phyloP scores from a whole-genome alignment of 805 yeast genomes.

The Pichia deserticola region DNA sequence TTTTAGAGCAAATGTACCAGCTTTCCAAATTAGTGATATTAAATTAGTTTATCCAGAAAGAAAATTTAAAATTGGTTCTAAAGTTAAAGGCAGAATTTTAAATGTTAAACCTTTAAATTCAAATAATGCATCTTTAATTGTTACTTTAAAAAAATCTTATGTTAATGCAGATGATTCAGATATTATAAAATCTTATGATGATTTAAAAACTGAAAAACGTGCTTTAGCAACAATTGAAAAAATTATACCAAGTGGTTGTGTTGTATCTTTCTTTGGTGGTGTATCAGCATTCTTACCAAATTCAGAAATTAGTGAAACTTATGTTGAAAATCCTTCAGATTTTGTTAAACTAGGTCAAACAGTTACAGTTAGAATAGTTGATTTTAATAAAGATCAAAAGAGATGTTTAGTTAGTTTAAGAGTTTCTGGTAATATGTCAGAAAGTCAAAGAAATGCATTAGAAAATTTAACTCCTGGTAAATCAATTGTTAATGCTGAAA shows the following conservation, averaged over 20 bases:
- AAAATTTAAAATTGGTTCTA: slow-evolving; percentile 79
- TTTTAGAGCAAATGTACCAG: slow-evolving; percentile 69
- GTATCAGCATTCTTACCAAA: slow-evolving; percentile 77
- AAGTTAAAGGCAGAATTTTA: slow-evolving; percentile 69
- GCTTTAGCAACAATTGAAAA: slow-evolving; percentile 70
- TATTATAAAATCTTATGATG: slow-evolving; percentile 34
- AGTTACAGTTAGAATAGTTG: slow-evolving; percentile 57
- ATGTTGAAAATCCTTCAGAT: slow-evolving; percentile 68
- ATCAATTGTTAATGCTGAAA: slow-evolving; percentile 47
- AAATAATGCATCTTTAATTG: slow-evolving; percentile 38
- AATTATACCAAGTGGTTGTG: slow-evolving; percentile 69
- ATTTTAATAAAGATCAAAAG: slow-evolving; percentile 44
- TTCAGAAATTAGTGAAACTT: slow-evolving; percentile 84
- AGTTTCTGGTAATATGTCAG: slow-evolving; percentile 46
- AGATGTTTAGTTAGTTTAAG: slow-evolving; percentile 70
- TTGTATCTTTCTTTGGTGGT: slow-evolving; percentile 76
- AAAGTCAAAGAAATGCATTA: slow-evolving; percentile 40
- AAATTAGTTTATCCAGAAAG: slow-evolving; percentile 84
- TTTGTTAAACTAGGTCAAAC: slow-evolving; percentile 81
- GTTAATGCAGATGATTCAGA: slow-evolving; percentile 57
- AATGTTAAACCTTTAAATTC: slow-evolving; percentile 35
- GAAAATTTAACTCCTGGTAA: slow-evolving; percentile 50
- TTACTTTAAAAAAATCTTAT: slow-evolving; percentile 79
- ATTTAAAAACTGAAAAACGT: slow-evolving; percentile 38
- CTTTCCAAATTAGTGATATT: slow-evolving; percentile 74